These are phyloP conservation scores for Linnemannia hyalina DNA, from an alignment of 192 early-diverging fungal genomes.

Conservation along the genomic window DNA sequence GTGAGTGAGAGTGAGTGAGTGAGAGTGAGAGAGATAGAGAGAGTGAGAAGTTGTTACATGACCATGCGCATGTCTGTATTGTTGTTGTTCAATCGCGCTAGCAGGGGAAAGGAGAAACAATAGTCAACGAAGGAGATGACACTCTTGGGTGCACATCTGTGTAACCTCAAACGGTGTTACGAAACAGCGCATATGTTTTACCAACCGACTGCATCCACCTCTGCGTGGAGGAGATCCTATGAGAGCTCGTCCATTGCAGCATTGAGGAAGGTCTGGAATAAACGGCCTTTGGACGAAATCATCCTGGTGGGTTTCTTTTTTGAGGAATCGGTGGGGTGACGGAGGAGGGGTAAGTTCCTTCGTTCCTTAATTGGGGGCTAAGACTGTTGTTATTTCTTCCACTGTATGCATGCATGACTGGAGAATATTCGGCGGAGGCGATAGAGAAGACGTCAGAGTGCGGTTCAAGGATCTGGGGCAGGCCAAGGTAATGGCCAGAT, in stretches of 20 bases:
- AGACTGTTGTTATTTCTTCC: not conserved
- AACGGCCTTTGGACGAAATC: not conserved
- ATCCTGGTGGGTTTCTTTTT: not conserved
- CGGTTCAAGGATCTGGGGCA: not conserved
- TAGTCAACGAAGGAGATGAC: not conserved
- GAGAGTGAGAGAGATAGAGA: no score
- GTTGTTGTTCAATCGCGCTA: not conserved
- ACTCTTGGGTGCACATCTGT: constrained; percentile 4
- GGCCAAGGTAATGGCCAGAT: not conserved
- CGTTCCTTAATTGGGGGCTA: no score
- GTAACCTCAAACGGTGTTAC: constrained; percentile 31
- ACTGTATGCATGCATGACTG: no score
- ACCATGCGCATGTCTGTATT: no score
- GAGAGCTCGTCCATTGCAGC: constrained; percentile 18
- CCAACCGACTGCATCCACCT: constrained; percentile 29
- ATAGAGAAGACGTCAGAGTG: not conserved
- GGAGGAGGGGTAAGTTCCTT: not conserved
- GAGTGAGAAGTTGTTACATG: no score
- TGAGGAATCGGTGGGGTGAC: not conserved
- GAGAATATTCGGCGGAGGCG: not conserved
- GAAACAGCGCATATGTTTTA: constrained; percentile 28
- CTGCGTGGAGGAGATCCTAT: not conserved
- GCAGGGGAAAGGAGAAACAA: constrained; percentile 2
- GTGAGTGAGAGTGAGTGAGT: no score
- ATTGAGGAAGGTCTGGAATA: not conserved